phyloP scores from a whole-genome alignment of 768 basidiomycete genomes.

The Jaapia argillacea region DNA sequence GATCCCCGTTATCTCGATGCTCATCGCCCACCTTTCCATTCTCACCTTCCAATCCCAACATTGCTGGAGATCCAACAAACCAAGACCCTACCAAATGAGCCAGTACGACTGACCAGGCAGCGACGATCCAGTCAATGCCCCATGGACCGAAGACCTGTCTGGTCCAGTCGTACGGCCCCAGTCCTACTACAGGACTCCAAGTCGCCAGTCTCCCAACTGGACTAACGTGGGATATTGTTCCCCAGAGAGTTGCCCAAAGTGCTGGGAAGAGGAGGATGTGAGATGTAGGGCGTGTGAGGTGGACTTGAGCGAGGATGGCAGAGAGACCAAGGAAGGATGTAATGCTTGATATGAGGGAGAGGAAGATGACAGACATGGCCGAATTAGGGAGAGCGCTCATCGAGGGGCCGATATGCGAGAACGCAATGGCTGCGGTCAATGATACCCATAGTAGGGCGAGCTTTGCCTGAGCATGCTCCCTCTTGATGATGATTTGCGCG shows the following conservation, averaged over 20 bases:
- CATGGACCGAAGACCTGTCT: conserved; percentile 43
- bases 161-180: conserved; percentile 57
- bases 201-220: conserved; percentile 64
- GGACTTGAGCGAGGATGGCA: conserved; percentile 28
- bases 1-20: too few species aligned
- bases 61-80: conserved; percentile 36
- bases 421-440: conserved; percentile 15
- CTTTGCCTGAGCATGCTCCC: conserved; percentile 2
- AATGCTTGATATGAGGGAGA: conserved; percentile 29
- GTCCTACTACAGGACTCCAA: conserved; percentile 54
- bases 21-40: too few species aligned
- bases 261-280: conserved; percentile 54
- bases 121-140: conserved; percentile 64
- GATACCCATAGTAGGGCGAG: conserved; percentile 9
- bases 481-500: conserved; percentile 9
- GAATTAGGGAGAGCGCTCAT: conserved; percentile 44
- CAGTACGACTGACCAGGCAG: conserved; percentile 63
- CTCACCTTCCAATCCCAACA: too few species aligned
- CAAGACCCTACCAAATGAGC: conserved; percentile 43
- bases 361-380: conserved; percentile 33
- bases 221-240: conserved; percentile 37
- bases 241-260: conserved; percentile 61
- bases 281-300: conserved; percentile 26
- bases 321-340: conserved; percentile 29
- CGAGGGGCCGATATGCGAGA: conserved; percentile 18